Conservation (phyloP, 1,284 basidiomycete genomes). For the Heterobasidion annosum region DNA sequence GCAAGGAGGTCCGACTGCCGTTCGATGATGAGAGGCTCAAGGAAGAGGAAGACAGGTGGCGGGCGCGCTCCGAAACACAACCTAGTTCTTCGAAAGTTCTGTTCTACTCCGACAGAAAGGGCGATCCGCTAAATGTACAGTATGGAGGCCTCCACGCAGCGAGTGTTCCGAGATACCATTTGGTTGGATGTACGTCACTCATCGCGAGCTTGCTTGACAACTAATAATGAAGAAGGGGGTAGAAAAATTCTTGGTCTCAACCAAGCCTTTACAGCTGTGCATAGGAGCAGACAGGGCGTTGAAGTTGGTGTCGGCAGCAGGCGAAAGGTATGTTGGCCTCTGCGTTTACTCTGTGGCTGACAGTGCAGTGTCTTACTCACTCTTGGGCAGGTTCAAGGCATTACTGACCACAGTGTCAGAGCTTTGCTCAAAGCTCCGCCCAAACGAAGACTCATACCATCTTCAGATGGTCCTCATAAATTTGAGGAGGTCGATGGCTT, state of each 20-base stretch:
- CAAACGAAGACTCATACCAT: constrained; percentile 33
- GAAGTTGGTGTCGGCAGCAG: constrained; percentile 44
- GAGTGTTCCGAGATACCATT: constrained; percentile 59
- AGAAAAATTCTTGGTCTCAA: constrained; percentile 55
- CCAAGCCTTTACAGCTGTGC: constrained; percentile 33
- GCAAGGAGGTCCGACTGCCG: constrained; percentile 9
- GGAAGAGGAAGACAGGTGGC: constrained; percentile 22
- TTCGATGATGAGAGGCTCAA: constrained; percentile 28
- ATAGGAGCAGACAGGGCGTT: constrained; percentile 44
- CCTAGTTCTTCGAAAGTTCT: constrained; percentile 15
- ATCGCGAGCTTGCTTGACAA: constrained; percentile 14
- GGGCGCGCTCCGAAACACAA: not conserved
- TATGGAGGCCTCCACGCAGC: constrained; percentile 62
- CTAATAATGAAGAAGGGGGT: constrained; percentile 57
- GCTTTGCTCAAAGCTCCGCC: constrained; percentile 41
- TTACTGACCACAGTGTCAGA: constrained; percentile 48
- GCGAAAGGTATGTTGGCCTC: constrained; percentile 33
- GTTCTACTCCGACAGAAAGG: constrained; percentile 62
- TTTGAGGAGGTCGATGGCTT: constrained; percentile 61
- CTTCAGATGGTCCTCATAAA: constrained; percentile 26
- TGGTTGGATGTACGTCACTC: constrained; percentile 41
- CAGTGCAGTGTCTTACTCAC: not conserved
- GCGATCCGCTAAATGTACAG: constrained; percentile 58
- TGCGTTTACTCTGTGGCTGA: not conserved
- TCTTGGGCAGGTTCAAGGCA: constrained; percentile 32